Percentiles rank a stretch among this genome's conserved stretches.
Conservation (phyloP, 164 flowering plant genomes). For the Houttuynia cordata region DNA sequence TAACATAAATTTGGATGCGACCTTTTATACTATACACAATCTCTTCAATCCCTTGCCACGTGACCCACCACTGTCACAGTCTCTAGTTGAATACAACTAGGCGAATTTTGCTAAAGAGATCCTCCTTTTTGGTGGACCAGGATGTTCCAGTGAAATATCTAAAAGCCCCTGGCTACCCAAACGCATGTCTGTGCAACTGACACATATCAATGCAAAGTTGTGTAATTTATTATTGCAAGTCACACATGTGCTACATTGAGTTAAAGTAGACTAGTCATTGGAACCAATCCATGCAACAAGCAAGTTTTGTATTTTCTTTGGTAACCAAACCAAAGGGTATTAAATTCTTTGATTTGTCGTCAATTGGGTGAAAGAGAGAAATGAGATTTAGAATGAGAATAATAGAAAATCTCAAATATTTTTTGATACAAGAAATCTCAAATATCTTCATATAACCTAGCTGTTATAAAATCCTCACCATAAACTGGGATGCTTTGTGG, state of each 20-base stretch:
- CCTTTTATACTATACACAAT: not conserved
- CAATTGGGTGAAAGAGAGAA: no score
- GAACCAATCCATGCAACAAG: not conserved
- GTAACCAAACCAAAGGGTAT: no score
- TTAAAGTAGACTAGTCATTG: no score
- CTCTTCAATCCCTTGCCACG: not conserved
- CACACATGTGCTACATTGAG: no score
- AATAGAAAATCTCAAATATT: no score
- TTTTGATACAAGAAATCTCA: no score
- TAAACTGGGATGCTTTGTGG: no score
- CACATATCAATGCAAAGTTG: not conserved
- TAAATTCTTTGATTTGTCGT: no score
- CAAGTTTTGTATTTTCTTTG: no score
- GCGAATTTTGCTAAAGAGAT: not conserved
- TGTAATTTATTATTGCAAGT: not conserved
- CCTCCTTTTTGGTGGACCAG: not conserved
- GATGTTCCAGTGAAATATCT: not conserved
- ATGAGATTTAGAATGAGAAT: no score
- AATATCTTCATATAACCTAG: no score
- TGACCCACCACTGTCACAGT: not conserved
- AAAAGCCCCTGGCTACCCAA: not conserved
- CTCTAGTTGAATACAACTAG: constrained; percentile 1
- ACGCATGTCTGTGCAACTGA: not conserved
- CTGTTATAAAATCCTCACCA: no score
- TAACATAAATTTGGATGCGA: constrained; percentile 1